Evolutionary conservation across 441 rosid genomes (phyloP).

Genomic region (Populus hybrid): DNA sequence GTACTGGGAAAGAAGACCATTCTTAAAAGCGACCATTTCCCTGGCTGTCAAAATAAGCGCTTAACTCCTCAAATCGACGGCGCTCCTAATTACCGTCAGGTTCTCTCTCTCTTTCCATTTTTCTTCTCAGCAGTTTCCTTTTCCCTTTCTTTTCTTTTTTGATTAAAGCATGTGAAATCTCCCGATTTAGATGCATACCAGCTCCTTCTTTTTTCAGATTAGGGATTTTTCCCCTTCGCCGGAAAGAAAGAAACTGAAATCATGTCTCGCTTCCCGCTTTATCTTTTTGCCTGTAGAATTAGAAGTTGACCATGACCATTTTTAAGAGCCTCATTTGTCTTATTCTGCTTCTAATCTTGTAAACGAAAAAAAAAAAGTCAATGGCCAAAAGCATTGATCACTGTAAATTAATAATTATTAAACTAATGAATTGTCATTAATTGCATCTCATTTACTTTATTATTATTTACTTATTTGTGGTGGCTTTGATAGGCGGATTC

Average conservation of each 20-base stretch:
- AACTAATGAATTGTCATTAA: conserved; percentile 6
- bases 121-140: not conserved
- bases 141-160: conserved; percentile 1
- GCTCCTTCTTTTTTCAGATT: not conserved
- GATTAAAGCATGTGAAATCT: not conserved
- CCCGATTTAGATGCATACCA: not conserved
- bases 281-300: not conserved
- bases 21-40: conserved; percentile 97
- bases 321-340: not conserved
- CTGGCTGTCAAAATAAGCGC: conserved; percentile 96
- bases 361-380: not conserved
- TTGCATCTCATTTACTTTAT: not conserved
- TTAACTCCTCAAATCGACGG: conserved; percentile 92
- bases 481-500: conserved; percentile 64
- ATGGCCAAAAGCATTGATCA: not conserved
- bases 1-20: conserved; percentile 95
- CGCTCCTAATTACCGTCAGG: conserved; percentile 99
- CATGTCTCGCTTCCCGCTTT: not conserved
- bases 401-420: not conserved
- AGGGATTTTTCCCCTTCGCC: not conserved
- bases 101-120: conserved; percentile 17
- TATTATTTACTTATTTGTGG: conserved; percentile 10
- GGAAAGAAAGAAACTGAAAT: not conserved
- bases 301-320: not conserved
- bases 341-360: not conserved